phyloP scores from a whole-genome alignment of 495 filamentous ascomycete species.

The Penicillium nucicola region DNA sequence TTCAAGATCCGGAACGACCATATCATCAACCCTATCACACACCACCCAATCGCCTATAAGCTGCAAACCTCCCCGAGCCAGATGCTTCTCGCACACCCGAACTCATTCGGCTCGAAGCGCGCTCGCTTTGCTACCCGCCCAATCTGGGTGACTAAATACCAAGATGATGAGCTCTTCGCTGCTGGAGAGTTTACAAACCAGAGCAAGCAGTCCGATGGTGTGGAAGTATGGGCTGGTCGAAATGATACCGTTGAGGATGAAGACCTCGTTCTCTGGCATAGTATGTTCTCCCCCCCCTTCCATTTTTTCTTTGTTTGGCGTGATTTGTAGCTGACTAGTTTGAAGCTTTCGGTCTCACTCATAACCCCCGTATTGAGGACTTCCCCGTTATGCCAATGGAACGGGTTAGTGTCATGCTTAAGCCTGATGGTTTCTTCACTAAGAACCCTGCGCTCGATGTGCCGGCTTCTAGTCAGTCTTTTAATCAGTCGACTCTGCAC shows the following conservation, averaged over 20 bases:
- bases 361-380: slow-evolving; percentile 58
- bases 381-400: slow-evolving; percentile 65
- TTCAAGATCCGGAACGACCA: slow-evolving; percentile 82
- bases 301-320: background rate
- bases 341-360: slow-evolving; percentile 58
- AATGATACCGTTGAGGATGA: slow-evolving; percentile 49
- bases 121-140: slow-evolving; percentile 81
- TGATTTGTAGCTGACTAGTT: background rate
- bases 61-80: slow-evolving; percentile 70
- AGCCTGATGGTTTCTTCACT: slow-evolving; percentile 73
- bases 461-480: slow-evolving; percentile 35
- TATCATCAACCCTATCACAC: slow-evolving; percentile 67
- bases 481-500: slow-evolving; percentile 38
- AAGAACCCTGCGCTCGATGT: slow-evolving; percentile 74
- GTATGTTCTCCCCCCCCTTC: slow-evolving; percentile 22
- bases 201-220: slow-evolving; percentile 54
- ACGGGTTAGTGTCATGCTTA: slow-evolving; percentile 54
- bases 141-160: slow-evolving; percentile 78
- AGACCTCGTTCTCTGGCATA: slow-evolving; percentile 44
- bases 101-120: slow-evolving; percentile 68
- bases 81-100: slow-evolving; percentile 67
- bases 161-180: slow-evolving; percentile 76
- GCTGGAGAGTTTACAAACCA: slow-evolving; percentile 89
- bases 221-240: slow-evolving; percentile 40
- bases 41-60: slow-evolving; percentile 77